These are phyloP conservation scores for Neofusicoccum umdonicola DNA, from an alignment of 2,329 filamentous ascomycete genomes.

Conservation along the genomic window DNA sequence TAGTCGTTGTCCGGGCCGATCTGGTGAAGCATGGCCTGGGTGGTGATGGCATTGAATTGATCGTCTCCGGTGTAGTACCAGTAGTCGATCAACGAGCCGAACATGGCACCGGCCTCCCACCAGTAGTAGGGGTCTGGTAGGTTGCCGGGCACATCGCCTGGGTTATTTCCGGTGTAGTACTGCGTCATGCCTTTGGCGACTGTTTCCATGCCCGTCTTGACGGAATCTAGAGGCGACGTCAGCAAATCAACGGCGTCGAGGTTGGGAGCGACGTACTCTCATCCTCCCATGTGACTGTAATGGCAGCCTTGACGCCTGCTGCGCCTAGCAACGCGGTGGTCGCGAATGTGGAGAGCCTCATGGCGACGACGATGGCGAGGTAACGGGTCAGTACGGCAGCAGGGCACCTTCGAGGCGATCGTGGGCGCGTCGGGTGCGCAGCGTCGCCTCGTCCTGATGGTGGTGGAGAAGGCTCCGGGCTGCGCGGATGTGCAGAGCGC, in stretches of 20 bases:
- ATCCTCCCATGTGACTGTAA: conserved; percentile 24
- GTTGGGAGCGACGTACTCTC: neutral
- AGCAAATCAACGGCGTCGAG: neutral
- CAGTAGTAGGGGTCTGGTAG: conserved; percentile 45
- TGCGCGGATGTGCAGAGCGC: neutral
- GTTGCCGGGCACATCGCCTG: conserved; percentile 44
- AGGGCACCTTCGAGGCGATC: neutral
- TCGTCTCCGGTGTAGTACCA: conserved; percentile 44
- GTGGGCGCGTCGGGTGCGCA: neutral
- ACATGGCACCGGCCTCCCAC: conserved; percentile 45
- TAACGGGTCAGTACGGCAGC: neutral
- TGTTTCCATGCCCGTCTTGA: conserved; percentile 12
- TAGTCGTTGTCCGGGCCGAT: conserved; percentile 71
- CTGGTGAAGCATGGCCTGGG: conserved; percentile 67
- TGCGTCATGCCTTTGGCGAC: conserved; percentile 15
- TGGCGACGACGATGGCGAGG: conserved; percentile 15
- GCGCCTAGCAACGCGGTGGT: conserved; percentile 32
- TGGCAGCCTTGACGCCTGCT: conserved; percentile 29
- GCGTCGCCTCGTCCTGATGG: neutral
- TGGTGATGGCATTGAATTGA: conserved; percentile 38
- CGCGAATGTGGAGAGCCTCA: conserved; percentile 36
- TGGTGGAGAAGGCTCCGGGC: neutral
- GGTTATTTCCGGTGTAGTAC: conserved; percentile 15
- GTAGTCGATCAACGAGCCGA: conserved; percentile 40
- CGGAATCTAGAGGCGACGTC: conserved; percentile 1